Evolutionary conservation across 331 rosid genomes (phyloP), one percentile per base, ranked within the genome.

Genomic region (Pyrus hybrid): DNA sequence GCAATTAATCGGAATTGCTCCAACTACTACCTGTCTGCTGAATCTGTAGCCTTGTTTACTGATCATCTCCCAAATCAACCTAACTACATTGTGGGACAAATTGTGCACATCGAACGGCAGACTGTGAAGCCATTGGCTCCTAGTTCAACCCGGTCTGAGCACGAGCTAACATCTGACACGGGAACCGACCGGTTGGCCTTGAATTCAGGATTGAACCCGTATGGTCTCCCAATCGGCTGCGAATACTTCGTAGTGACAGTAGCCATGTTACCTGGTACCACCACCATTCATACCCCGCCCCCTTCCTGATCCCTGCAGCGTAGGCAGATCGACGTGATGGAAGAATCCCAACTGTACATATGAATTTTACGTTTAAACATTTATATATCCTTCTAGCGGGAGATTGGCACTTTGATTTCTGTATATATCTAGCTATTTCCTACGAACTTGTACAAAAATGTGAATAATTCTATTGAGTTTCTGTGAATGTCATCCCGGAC

Each of bases 181-280:
- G 93, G 87, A 68, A 80, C 87, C 13, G 89, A 90, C 35, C 80
- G 81, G 82, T 86, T 95, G 91, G 81, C 91, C 91, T 84, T 88
- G 93, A 92, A 92, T 92, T 88, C 97, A 92, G 97, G 97, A 72
- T 90, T 93, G 68, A 90, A 90, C 81, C 92, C 96, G 26, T 92
- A 84, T 47, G 88, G 91, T 90, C 93, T 92, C 85, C 96, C 97
- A 6, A 80, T 84, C 68, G 99, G 97, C 76, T 92, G 97, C 84
- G 99, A 89, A 91, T 92, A 83, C 84, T 94, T 90, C 74, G 77
- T 95, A 65, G 97, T 90, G 83, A 95, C 96, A 67, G 83, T 92
- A 84, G 97, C 96, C 57, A 89, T 94, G 97, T 86, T 92, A 85
- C 99, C 97, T 21, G 99, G 86, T 79, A 81, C 88, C 80, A 81